A percentile compares a stretch with the other conserved stretches of the same genome.
Conservation (phyloP, 2,329 filamentous ascomycete species). For the Sarocladium strictum region DNA sequence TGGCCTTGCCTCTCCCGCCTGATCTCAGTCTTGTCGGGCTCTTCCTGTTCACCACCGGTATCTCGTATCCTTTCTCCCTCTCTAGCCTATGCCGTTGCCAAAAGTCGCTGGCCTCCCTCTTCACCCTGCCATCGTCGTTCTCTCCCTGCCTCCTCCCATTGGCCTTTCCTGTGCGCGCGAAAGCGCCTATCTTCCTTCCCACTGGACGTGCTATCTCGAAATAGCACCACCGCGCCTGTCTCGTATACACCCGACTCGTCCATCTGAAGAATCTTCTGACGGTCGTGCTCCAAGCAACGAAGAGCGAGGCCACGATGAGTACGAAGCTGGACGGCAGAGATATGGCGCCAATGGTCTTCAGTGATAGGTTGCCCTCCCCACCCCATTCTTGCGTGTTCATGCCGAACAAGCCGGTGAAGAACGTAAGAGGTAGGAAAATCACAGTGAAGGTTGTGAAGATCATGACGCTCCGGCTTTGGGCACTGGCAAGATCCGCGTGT, state of each 20-base stretch:
- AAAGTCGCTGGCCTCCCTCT: conserved; percentile 32
- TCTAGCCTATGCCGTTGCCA: conserved; percentile 34
- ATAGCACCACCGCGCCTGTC: conserved; percentile 17
- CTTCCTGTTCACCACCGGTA: conserved; percentile 30
- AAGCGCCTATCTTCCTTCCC: conserved; percentile 11
- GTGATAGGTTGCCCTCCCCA: conserved; percentile 34
- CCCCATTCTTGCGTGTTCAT: conserved; percentile 61
- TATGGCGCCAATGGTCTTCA: conserved; percentile 40
- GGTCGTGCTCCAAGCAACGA: conserved; percentile 49
- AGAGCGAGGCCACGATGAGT: conserved; percentile 43
- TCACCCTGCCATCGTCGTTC: conserved; percentile 14
- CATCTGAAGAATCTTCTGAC: conserved; percentile 27
- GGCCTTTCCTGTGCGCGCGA: conserved; percentile 12
- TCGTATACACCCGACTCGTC: conserved; percentile 15
- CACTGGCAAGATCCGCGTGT: conserved; percentile 56
- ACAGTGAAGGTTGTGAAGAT: conserved; percentile 60
- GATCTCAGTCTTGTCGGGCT: background rate
- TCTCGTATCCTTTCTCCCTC: conserved; percentile 31
- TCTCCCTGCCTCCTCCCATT: conserved; percentile 13
- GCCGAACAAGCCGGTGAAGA: conserved; percentile 60
- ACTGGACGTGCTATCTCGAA: conserved; percentile 18
- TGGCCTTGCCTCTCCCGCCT: background rate
- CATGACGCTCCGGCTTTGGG: conserved; percentile 58
- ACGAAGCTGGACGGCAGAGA: conserved; percentile 41
- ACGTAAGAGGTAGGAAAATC: conserved; percentile 57